phyloP scores from a whole-genome alignment of 2,329 filamentous ascomycete genomes.

The Hypoxylon sp. region DNA sequence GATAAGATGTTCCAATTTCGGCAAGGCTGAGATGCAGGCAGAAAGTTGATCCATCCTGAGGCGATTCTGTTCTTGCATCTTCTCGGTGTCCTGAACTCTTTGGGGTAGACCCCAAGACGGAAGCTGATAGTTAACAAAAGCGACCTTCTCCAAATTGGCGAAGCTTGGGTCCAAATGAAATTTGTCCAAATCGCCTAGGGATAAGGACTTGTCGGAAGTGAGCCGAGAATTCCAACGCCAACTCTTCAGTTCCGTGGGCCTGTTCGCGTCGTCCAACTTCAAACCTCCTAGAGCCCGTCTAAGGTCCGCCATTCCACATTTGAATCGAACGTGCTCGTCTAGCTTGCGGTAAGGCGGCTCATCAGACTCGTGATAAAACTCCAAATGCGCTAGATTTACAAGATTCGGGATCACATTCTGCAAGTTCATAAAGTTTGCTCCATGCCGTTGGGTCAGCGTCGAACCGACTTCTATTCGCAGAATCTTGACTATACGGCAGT shows the following conservation, averaged over 20 bases:
- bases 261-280: slow-evolving; percentile 56
- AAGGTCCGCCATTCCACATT: slow-evolving; percentile 71
- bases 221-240: slow-evolving; percentile 75
- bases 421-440: slow-evolving; percentile 63
- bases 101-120: slow-evolving; percentile 57
- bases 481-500: slow-evolving; percentile 78
- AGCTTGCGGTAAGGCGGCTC: slow-evolving; percentile 74
- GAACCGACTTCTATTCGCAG: slow-evolving; percentile 77
- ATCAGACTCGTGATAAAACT: slow-evolving; percentile 80
- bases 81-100: slow-evolving; percentile 41
- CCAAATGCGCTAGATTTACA: slow-evolving; percentile 76
- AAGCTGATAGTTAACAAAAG: slow-evolving; percentile 75
- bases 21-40: slow-evolving; percentile 67
- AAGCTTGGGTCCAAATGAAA: slow-evolving; percentile 73
- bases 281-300: slow-evolving; percentile 73
- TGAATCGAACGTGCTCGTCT: slow-evolving; percentile 74
- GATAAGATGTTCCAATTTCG: slow-evolving; percentile 74
- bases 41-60: slow-evolving; percentile 58
- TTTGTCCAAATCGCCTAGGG: slow-evolving; percentile 64
- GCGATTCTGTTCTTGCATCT: slow-evolving; percentile 53
- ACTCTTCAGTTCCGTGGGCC: slow-evolving; percentile 60
- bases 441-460: slow-evolving; percentile 48
- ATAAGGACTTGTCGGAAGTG: slow-evolving; percentile 60
- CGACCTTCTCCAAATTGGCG: slow-evolving; percentile 66
- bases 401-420: slow-evolving; percentile 72